Evolutionary conservation across 495 filamentous ascomycete species (phyloP), one percentile per base, ranked within the genome.

Genomic region (Tuber indicum): DNA sequence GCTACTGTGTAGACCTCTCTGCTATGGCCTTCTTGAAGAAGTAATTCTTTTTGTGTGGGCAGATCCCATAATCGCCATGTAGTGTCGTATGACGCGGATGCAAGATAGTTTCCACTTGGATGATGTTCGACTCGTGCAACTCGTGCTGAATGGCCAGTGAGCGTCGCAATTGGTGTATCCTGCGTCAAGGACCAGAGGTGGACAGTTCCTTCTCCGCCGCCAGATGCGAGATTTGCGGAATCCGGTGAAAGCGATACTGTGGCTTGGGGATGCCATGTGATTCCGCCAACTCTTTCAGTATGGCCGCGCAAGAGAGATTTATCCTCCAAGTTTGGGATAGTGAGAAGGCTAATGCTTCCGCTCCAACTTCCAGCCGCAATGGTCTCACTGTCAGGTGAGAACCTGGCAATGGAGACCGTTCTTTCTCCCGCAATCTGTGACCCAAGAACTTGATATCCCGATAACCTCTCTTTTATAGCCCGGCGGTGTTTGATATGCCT

Each of bases 41-140:
- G 87, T 6, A 99, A 86, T 80, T 98, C 94, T 4, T 91, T 91
- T 0, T 89, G 91, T 2, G 91, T 95, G 74, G 92, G 89, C 0
- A 98, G 88, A 82, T 99, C 96, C 96, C 96, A 99, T 75, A 99
- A 85, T 41, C 96, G 90, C 96, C 96, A 99, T 0, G 95, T 97
- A 5, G 94, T 98, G 83, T 99, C 96, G 81, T 93, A 95, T 2
- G 94, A 97, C 1, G 96, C 96, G 0, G 94, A 97, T 2, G 96
- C 96, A 39, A 98, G 88, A 81, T 95, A 98, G 75, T 88, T 87
- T 26, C 96, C 95, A 5, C 93, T 96, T 0, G 96, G 96, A 79
- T 99, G 96, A 83, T 98, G 96, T 78, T 97, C 96, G 62, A 96
- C 91, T 74, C 96, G 89, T 77, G 92, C 94, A 45, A 98, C 95